These are phyloP conservation scores for Sutorius australiensis DNA, from an alignment of 768 basidiomycete genomes.

Conservation along the genomic window DNA sequence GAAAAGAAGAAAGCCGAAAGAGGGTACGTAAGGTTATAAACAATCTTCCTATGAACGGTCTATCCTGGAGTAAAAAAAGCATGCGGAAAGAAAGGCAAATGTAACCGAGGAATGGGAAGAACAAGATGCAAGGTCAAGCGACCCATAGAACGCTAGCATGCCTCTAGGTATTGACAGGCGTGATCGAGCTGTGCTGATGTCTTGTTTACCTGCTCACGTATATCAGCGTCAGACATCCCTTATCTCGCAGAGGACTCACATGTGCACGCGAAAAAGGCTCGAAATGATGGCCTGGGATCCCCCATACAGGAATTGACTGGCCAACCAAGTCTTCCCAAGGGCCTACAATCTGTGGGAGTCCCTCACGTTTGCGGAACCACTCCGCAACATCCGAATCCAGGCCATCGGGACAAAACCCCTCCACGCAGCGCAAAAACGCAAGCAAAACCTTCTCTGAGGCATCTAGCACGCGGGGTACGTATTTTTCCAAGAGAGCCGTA, in stretches of 20 bases:
- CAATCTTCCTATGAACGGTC: background rate
- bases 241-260: conserved; percentile 35
- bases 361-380: conserved; percentile 51
- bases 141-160: background rate
- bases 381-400: conserved; percentile 36
- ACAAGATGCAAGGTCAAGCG: background rate
- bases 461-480: conserved; percentile 35
- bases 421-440: conserved; percentile 51
- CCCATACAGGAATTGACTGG: conserved; percentile 38
- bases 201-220: conserved; percentile 9
- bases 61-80: background rate
- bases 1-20: background rate
- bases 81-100: background rate
- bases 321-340: conserved; percentile 50
- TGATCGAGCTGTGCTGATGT: conserved; percentile 24
- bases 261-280: conserved; percentile 47
- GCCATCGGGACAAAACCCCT: conserved; percentile 38
- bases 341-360: conserved; percentile 27
- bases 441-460: conserved; percentile 31
- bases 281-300: conserved; percentile 69
- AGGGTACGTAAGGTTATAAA: background rate
- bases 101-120: background rate
- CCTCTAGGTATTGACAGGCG: conserved; percentile 18
- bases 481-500: conserved; percentile 43
- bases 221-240: background rate